Percentiles rank a stretch among this genome's conserved stretches.
phyloP scores from a whole-genome alignment of 768 basidiomycete species.

The Pulveroboletus sp. region DNA sequence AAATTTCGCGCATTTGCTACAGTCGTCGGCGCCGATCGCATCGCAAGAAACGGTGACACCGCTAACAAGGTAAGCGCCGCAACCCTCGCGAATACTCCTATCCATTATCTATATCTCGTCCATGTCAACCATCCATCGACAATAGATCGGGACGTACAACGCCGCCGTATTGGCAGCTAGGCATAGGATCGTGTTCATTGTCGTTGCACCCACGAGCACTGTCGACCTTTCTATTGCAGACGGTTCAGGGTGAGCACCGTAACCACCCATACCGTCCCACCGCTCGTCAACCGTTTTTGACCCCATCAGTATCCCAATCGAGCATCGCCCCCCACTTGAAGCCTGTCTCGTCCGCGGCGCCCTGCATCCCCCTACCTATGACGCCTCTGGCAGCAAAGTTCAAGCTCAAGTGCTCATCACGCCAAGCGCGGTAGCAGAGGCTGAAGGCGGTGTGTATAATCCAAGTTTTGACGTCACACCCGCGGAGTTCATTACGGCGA shows the following conservation, averaged over 20 bases:
- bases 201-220: constrained; percentile 89
- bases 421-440: constrained; percentile 46
- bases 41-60: constrained; percentile 92
- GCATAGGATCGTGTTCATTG: constrained; percentile 86
- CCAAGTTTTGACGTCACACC: constrained; percentile 97
- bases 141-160: constrained; percentile 87
- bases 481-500: constrained; percentile 86
- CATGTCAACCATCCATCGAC: not conserved
- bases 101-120: not conserved
- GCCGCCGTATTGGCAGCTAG: constrained; percentile 88
- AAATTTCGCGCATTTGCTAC: not conserved
- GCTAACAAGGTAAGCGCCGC: constrained; percentile 73
- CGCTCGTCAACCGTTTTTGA: not conserved
- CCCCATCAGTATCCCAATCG: constrained; percentile 72
- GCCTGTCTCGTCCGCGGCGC: constrained; percentile 86
- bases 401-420: constrained; percentile 84
- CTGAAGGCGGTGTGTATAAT: constrained; percentile 57
- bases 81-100: not conserved
- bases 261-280: not conserved
- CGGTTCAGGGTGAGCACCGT: constrained; percentile 48
- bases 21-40: constrained; percentile 86
- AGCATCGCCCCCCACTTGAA: constrained; percentile 84
- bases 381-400: constrained; percentile 41
- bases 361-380: constrained; percentile 48
- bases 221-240: constrained; percentile 77